Evolutionary conservation across 148 eudicot genomes (phyloP).

Genomic region (Vaccinium myrtillus): DNA sequence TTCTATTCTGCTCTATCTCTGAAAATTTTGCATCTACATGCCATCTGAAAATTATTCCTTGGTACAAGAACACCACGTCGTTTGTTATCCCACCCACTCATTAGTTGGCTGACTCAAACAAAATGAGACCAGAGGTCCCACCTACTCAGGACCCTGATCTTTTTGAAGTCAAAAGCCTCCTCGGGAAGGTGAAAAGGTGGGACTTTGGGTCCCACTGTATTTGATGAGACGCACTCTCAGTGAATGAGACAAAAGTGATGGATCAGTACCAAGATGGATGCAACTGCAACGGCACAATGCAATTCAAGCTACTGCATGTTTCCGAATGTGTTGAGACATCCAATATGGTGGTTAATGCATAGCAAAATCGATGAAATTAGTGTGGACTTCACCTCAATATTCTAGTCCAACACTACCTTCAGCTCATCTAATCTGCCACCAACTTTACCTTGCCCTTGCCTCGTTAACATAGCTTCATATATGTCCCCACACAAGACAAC

Average conservation of each 20-base stretch:
- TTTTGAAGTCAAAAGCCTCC: not conserved
- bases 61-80: not conserved
- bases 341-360: not conserved
- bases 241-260: not conserved
- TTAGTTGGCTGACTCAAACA: not conserved
- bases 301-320: not conserved
- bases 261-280: not conserved
- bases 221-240: not conserved
- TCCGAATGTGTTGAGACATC: not conserved
- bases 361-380: not conserved
- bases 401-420: not conserved
- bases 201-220: not conserved
- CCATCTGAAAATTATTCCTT: slow-evolving; percentile 4
- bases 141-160: not conserved
- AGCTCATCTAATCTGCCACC: not conserved
- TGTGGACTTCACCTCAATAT: not conserved
- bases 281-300: not conserved
- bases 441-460: not conserved
- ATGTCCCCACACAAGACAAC: not conserved
- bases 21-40: not conserved
- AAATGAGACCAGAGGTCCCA: not conserved
- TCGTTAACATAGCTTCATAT: not conserved
- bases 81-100: not conserved
- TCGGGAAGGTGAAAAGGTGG: not conserved
- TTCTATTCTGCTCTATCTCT: too few relatives aligned